Base-by-base conservation (phyloP, 768 basidiomycete genomes). In the Suillus ampliporus region DNA sequence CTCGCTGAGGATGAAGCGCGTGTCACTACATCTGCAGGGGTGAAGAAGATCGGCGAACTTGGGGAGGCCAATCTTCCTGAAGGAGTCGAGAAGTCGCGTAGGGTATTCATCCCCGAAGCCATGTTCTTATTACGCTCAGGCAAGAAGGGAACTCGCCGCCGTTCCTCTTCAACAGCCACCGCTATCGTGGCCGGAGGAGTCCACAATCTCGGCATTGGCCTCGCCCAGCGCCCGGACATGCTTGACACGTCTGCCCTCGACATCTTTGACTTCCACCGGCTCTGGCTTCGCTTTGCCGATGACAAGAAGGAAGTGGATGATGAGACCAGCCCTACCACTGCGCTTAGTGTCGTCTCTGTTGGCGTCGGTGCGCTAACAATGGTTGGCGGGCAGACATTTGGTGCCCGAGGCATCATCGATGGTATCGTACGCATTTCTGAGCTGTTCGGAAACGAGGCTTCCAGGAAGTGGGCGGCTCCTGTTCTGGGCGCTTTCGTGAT, bases 71-170 rank as follows among this genome's bases (percentile, higher is more conserved):
- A 92, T 76, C 85, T 99, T 17, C 92, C 91, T 1, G 83, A 83
- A 57, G 90, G 89, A 61, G 93, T 94, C 26, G 94, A 95, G 73
- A 83, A 93, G 44, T 87, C 86, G 54, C 84, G 87, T 61, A 83
- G 94, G 31, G 87, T 97, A 14, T 99, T 99, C 82, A 88, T 93
- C 80, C 94, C 97, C n/a, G 91, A 97, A 72, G 97, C 94, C 15
- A 99, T 99, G 97, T 99, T 99, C 79, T 86, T 86, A 60, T 76
- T 83, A 47, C 82, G 80, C 26, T 73, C 78, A 34, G 75, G 82
- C 58, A 75, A 83, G 64, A 82, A 71, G 67, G 71, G 77, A 61
- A 74, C 47, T 70, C 78, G 60, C 76, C 81, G 57, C 78, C 81
- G 54, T 14, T 72, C 66, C 68, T 41, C 70, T 66, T n/a, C 69